A percentile compares a stretch with the other conserved stretches of the same genome.
Evolutionary conservation across 805 yeast species (phyloP).

Genomic region (Candida glaebosa): DNA sequence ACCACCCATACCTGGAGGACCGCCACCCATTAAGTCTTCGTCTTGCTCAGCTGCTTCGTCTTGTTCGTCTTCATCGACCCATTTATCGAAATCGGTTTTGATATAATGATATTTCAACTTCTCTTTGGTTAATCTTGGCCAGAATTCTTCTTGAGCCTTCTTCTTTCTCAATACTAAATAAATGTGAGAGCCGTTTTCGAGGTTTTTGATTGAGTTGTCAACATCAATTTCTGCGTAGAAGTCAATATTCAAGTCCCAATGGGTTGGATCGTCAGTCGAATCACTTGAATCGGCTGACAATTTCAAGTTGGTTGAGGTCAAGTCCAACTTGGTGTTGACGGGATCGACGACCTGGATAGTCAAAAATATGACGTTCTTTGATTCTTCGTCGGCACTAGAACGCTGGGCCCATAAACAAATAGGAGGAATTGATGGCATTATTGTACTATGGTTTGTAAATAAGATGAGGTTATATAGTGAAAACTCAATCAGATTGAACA

Average conservation of each 20-base stretch:
- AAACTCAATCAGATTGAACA: background rate
- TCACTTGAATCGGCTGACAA: constrained; percentile 46
- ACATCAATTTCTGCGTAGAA: constrained; percentile 74
- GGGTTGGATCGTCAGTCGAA: constrained; percentile 41
- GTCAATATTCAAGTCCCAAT: constrained; percentile 67
- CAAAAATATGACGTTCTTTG: constrained; percentile 71
- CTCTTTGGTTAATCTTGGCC: constrained; percentile 95
- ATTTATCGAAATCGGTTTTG: constrained; percentile 92
- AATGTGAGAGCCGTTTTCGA: constrained; percentile 56
- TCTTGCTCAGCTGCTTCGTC: constrained; percentile 58
- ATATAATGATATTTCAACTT: constrained; percentile 75
- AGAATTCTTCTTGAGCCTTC: constrained; percentile 66
- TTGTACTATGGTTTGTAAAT: constrained; percentile 1
- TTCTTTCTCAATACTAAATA: constrained; percentile 68
- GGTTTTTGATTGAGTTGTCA: constrained; percentile 55
- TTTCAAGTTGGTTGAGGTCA: constrained; percentile 53
- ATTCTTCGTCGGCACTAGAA: constrained; percentile 66
- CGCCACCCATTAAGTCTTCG: constrained; percentile 30
- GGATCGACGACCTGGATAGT: constrained; percentile 76
- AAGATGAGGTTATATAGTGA: background rate
- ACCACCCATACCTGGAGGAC: constrained; percentile 17
- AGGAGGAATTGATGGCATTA: constrained; percentile 30
- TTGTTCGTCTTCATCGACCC: constrained; percentile 99
- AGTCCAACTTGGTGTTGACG: constrained; percentile 54
- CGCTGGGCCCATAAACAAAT: constrained; percentile 95